phyloP scores from a whole-genome alignment of 495 filamentous ascomycete species.

The Filosporella fistucella region DNA sequence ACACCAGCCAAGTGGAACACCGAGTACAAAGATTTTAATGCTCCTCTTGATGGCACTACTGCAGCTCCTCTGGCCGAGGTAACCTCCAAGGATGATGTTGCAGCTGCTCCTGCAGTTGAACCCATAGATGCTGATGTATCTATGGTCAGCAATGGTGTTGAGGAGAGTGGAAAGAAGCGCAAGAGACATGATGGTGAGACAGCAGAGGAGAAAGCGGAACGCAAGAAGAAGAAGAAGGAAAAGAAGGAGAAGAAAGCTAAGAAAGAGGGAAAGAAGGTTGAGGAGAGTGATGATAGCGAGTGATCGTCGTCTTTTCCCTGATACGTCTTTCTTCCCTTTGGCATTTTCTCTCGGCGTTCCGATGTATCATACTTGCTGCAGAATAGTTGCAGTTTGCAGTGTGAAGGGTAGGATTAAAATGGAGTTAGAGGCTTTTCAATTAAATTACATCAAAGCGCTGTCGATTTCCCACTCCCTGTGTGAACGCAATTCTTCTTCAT shows the following conservation, averaged over 20 bases:
- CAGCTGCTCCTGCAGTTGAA: slow-evolving; percentile 30
- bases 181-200: slow-evolving; percentile 82
- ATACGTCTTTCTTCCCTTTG: too few relatives aligned
- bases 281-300: slow-evolving; percentile 54
- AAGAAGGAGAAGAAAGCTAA: slow-evolving; percentile 57
- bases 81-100: slow-evolving; percentile 32
- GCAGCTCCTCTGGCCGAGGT: slow-evolving; percentile 32
- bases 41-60: slow-evolving; percentile 25
- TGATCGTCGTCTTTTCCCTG: too few relatives aligned
- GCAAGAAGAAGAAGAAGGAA: slow-evolving; percentile 64
- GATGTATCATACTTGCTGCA: slow-evolving; percentile 23
- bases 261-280: slow-evolving; percentile 44
- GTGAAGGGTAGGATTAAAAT: slow-evolving; percentile 10
- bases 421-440: slow-evolving; percentile 15
- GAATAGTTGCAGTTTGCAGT: slow-evolving; percentile 10
- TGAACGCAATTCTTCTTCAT: too few relatives aligned
- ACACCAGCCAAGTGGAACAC: slow-evolving; percentile 89
- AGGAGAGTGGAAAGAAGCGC: slow-evolving; percentile 64
- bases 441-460: too few relatives aligned
- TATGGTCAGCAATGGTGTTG: slow-evolving; percentile 33
- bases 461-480: too few relatives aligned
- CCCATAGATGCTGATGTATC: slow-evolving; percentile 29
- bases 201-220: slow-evolving; percentile 54
- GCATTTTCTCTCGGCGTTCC: slow-evolving; percentile 14
- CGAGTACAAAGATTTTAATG: slow-evolving; percentile 83